These are phyloP conservation scores for Hibiscus trionum DNA, from an alignment of 345 rosid genomes.

Conservation along the genomic window DNA sequence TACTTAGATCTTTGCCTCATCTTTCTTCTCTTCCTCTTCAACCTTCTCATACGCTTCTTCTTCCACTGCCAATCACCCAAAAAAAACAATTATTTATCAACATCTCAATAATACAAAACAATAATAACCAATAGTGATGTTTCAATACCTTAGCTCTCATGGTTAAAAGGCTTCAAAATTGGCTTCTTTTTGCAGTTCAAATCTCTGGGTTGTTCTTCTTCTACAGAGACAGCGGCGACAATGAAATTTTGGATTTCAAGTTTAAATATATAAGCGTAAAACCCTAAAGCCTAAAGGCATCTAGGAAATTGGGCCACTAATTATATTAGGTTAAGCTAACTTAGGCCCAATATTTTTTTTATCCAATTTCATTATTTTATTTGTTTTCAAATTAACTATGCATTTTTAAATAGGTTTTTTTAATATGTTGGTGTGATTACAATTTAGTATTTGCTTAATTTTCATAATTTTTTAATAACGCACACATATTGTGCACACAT, in stretches of 20 bases:
- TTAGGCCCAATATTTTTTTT: neutral
- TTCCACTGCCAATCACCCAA: constrained; percentile 55
- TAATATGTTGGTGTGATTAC: too few relatives aligned
- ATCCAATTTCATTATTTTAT: neutral
- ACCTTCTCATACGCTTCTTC: constrained; percentile 99
- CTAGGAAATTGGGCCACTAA: neutral
- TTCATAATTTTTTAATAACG: too few relatives aligned
- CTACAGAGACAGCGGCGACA: neutral
- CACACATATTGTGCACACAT: too few relatives aligned
- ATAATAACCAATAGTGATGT: too few relatives aligned
- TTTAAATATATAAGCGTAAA: neutral
- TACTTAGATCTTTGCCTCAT: constrained; percentile 98
- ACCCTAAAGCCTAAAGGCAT: neutral
- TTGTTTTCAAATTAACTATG: too few relatives aligned
- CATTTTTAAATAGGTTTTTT: too few relatives aligned
- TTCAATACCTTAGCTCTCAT: constrained; percentile 60
- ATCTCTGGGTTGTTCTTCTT: neutral
- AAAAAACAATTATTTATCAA: neutral
- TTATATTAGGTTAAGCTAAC: neutral
- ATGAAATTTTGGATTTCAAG: neutral
- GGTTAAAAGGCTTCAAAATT: too few relatives aligned
- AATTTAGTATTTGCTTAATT: too few relatives aligned
- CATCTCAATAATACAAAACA: neutral
- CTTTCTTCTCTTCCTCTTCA: constrained; percentile 99
- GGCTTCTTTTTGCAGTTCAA: too few relatives aligned